Conservation (phyloP, 768 basidiomycete genomes). For the Auricularia cornea region DNA sequence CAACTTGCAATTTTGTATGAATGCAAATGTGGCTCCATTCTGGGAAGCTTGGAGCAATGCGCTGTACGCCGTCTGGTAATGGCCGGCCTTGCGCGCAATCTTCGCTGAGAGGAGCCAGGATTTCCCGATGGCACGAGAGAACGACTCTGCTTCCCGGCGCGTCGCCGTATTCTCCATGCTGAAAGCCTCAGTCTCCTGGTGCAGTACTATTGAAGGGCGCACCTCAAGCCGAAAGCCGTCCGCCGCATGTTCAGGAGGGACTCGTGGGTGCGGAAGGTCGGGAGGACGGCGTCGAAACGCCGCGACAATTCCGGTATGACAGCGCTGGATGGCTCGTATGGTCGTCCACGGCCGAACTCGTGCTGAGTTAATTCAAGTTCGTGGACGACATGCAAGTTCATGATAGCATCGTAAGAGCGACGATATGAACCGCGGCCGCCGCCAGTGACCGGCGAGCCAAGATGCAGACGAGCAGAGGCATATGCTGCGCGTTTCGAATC, state of each 20-base stretch:
- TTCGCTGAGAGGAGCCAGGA: slow-evolving; percentile 94
- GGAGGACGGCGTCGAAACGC: slow-evolving; percentile 70
- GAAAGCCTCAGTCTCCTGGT: background rate
- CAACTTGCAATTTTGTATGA: slow-evolving; percentile 87
- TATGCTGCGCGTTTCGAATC: slow-evolving; percentile 42
- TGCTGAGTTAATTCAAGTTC: slow-evolving; percentile 68
- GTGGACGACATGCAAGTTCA: slow-evolving; percentile 78
- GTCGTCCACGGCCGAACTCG: slow-evolving; percentile 1
- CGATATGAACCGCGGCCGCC: slow-evolving; percentile 74
- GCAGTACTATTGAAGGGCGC: slow-evolving; percentile 17
- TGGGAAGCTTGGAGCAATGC: slow-evolving; percentile 87
- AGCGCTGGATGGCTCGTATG: background rate
- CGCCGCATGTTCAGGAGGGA: slow-evolving; percentile 84
- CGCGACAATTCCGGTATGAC: slow-evolving; percentile 45
- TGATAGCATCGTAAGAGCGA: slow-evolving; percentile 75
- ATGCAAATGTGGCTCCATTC: slow-evolving; percentile 60
- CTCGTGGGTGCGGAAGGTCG: slow-evolving; percentile 83
- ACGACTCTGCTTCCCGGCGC: slow-evolving; percentile 14
- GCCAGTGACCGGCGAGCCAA: slow-evolving; percentile 79
- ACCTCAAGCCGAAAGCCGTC: slow-evolving; percentile 72
- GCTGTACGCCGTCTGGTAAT: slow-evolving; percentile 95
- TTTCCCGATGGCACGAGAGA: slow-evolving; percentile 59
- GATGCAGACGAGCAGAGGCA: slow-evolving; percentile 53
- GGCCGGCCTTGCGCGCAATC: slow-evolving; percentile 90
- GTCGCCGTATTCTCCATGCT: too few relatives aligned